Base-by-base conservation (phyloP, 345 rosid species). In the Eucalyptus curtisii region DNA sequence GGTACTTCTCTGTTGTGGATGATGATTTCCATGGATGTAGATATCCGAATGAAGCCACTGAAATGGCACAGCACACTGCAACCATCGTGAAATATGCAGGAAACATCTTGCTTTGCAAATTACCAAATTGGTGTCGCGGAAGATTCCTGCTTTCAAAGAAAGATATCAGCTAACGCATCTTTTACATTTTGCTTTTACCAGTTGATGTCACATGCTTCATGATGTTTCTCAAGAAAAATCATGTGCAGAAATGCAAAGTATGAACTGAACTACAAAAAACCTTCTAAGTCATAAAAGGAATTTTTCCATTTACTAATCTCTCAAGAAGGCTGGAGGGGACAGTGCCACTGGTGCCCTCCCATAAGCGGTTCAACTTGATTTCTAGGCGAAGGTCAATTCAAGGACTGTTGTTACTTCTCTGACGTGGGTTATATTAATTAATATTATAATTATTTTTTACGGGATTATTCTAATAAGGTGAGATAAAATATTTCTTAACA, bases 31-130 rank as follows among this genome's bases (percentile, higher is more conserved):
- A 98, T 81, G 99, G 99, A 89, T 98, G 99, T 89, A 94, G 55
- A 89, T 98, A 98, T 8, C 96, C 98, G 90, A 96, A 98, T 6
- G 96, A 91, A 20, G 94, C 95, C 49, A 94, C 92, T 2, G 96
- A 92, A 55, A 94, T 89, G 5, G 99, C 97, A 88, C 97, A 95
- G 85, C 99, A 98, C 45, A 93, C 91, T 25, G 96, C 98, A 42
- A 98, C 97, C 89, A 96, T 44, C 13, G 95, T 90, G 91, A 97
- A 98, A 90, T 98, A 98, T 5, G 98, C 99, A 24, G 99, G 99
- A 91, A 98, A 98, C 99, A 98, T 94, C 94, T 96, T 97, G 97
- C 99, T 93, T 79, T 98, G 99, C 31, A 98, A 90, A 89, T 96
- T 95, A 61, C 99, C 99, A 52, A 96, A 96, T 90, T 95, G 97